phyloP scores from a whole-genome alignment of 1,139 yeast genomes.

The Sugiyamaella paludigena region DNA sequence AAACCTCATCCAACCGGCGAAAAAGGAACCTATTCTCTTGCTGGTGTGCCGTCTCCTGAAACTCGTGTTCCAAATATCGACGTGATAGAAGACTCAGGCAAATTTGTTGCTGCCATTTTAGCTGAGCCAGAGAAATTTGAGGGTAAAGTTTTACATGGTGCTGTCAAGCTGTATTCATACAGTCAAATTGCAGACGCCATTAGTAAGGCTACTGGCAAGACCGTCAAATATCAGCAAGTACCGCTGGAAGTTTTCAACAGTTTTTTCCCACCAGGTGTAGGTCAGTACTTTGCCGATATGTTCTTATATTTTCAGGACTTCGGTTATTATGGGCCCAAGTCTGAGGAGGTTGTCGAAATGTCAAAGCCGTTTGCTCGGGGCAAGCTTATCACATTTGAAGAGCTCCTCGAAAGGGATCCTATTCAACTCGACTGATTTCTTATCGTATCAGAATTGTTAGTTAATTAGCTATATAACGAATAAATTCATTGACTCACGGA shows the following conservation, averaged over 20 bases:
- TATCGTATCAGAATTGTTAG: too few species aligned
- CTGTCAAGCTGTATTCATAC: background rate
- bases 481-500: too few species aligned
- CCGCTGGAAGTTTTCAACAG: background rate
- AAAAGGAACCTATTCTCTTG: slow-evolving; percentile 6
- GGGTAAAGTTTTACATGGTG: slow-evolving; percentile 9
- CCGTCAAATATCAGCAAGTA: slow-evolving; percentile 10
- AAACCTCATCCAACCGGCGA: slow-evolving; percentile 14
- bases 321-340: slow-evolving; percentile 15
- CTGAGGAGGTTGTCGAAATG: slow-evolving; percentile 4
- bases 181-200: slow-evolving; percentile 1
- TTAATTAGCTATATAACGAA: too few species aligned
- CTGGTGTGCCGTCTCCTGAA: background rate
- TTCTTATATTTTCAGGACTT: slow-evolving; percentile 6
- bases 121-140: slow-evolving; percentile 13
- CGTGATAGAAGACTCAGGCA: slow-evolving; percentile 12
- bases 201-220: slow-evolving; percentile 12
- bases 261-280: background rate
- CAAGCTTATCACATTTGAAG: too few species aligned
- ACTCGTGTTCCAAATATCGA: slow-evolving; percentile 12
- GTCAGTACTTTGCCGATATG: slow-evolving; percentile 7
- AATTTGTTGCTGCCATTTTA: slow-evolving; percentile 15
- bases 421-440: too few species aligned
- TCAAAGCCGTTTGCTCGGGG: too few species aligned
- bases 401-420: too few species aligned